Evolutionary conservation across 2,329 filamentous ascomycete species (phyloP), one percentile per base, ranked within the genome.

Genomic region (Botrytis pseudocinerea): DNA sequence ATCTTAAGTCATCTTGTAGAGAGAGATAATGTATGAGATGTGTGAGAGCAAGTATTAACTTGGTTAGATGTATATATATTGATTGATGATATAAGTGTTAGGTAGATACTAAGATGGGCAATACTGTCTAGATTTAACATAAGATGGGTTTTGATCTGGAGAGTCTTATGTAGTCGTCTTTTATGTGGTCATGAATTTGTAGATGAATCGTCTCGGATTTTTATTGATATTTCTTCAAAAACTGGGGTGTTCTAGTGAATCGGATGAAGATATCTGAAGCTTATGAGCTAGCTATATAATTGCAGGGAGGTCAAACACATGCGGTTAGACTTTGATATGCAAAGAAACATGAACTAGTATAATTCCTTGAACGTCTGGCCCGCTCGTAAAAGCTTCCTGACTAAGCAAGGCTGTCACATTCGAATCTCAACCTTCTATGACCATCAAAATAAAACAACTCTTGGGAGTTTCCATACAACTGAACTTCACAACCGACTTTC

Each of bases 381-480:
- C 20, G 18, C 57, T 22, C 25, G 40, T 3, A 40, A 62, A 7
- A 40, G 22, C 25, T 2, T 38, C 14, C 14, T 68, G 64, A 68
- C 64, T 68, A 68, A 68, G 64, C 64, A 42, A 68, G 64, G 64
- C 64, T 68, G 64, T 68, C 64, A 28, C 46, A 42, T 40, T 6
- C 28, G 42, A 46, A 63, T 63, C 63, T 66, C 32, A 46, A 71
- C 40, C 62, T 72, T 48, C 42, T 44, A 51, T 72, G 25, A 32
- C 25, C 35, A 68, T 60, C 28, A 46, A 66, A 66, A 72, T 68
- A 68, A 68, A 71, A 20, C 20, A 44, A 25, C 59, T 40, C 16
- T 22, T 20, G 4, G 22, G 59, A 66, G 32, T 54, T 71, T 59
- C 20, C 28, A 12, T 44, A 28, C n/a, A 63, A 66, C 28, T 4